Conservation (phyloP, 2,329 filamentous ascomycete genomes). For the Alternaria gansuensis region DNA sequence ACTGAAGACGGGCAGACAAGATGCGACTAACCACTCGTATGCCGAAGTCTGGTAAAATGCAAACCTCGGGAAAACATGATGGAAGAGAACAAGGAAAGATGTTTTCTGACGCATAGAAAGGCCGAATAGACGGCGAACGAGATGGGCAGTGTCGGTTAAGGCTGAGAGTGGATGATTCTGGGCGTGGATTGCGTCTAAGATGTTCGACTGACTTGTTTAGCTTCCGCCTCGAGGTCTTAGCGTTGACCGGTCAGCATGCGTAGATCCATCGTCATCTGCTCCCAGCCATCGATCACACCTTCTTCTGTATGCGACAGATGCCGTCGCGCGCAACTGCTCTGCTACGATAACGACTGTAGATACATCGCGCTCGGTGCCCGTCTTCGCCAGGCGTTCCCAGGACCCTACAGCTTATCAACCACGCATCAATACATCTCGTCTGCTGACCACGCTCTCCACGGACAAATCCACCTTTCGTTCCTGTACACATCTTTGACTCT, state of each 20-base stretch:
- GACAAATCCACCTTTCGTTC: constrained; percentile 31
- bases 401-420: constrained; percentile 22
- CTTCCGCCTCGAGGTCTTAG: constrained; percentile 22
- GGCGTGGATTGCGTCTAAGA: constrained; percentile 31
- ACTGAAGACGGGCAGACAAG: not conserved
- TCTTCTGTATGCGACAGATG: constrained; percentile 26
- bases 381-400: constrained; percentile 9
- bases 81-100: not conserved
- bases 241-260: constrained; percentile 19
- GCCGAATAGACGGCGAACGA: not conserved
- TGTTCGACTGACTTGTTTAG: constrained; percentile 36
- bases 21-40: not conserved
- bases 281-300: constrained; percentile 30
- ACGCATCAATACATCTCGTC: constrained; percentile 15
- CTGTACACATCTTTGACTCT: constrained; percentile 31
- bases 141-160: constrained; percentile 10
- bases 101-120: not conserved
- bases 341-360: constrained; percentile 19
- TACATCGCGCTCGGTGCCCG: constrained; percentile 22
- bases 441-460: constrained; percentile 14
- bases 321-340: constrained; percentile 20
- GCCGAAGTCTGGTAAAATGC: not conserved
- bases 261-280: constrained; percentile 27
- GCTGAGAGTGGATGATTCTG: constrained; percentile 26
- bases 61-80: not conserved